Percentiles rank a stretch among this genome's conserved stretches.
Evolutionary conservation across 2,329 filamentous ascomycete species (phyloP).

Genomic region (Penicillium brasilianum): DNA sequence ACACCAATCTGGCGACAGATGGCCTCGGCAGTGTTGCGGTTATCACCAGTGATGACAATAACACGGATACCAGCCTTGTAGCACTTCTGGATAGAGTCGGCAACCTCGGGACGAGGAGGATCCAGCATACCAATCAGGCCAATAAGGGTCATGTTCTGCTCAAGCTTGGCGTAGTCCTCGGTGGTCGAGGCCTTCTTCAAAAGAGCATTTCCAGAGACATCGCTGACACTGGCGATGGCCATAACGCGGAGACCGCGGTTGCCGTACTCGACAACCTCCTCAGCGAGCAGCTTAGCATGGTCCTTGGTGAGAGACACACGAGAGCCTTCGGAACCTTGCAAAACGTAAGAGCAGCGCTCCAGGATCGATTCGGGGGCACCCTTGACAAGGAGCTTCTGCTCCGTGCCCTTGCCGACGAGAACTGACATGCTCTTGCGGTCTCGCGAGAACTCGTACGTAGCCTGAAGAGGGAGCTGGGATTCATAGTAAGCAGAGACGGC

Average conservation of each 20-base stretch:
- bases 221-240: conserved; percentile 82
- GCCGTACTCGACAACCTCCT: conserved; percentile 86
- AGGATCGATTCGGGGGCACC: conserved; percentile 94
- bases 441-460: conserved; percentile 95
- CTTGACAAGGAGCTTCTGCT: conserved; percentile 89
- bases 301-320: conserved; percentile 73
- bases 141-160: conserved; percentile 92
- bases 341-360: conserved; percentile 82
- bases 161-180: conserved; percentile 80
- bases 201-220: conserved; percentile 72
- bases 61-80: conserved; percentile 93
- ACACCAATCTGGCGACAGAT: conserved; percentile 98
- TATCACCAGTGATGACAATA: conserved; percentile 97
- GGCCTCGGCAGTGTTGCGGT: conserved; percentile 94
- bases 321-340: conserved; percentile 79
- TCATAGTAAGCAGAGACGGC: conserved; percentile 86
- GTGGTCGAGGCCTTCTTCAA: conserved; percentile 78
- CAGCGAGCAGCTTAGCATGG: conserved; percentile 71
- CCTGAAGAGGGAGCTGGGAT: conserved; percentile 71
- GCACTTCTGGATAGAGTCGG: conserved; percentile 83
- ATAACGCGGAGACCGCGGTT: conserved; percentile 94
- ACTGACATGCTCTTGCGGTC: conserved; percentile 99
- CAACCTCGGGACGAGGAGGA: conserved; percentile 90
- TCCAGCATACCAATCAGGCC: conserved; percentile 97
- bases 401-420: conserved; percentile 70